Conservation (phyloP, 2,329 filamentous ascomycete genomes). For the Ustulina deusta region DNA sequence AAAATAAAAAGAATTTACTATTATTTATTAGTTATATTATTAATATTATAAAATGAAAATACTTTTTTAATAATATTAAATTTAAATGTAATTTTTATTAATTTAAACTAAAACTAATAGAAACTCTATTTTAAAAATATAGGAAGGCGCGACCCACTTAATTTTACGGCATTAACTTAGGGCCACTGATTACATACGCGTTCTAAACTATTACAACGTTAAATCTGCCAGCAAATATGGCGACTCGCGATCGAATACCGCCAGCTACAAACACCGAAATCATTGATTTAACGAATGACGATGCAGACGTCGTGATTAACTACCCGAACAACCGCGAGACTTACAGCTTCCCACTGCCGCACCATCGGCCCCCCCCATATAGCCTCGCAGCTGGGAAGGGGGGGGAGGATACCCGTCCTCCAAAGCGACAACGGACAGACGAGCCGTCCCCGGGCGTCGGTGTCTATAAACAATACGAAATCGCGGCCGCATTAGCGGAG, state of each 20-base stretch:
- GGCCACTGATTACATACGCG: not conserved
- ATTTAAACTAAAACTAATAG: slow-evolving; percentile 13
- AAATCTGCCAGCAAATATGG: slow-evolving; percentile 15
- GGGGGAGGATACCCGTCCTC: not conserved
- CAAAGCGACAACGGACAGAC: slow-evolving; percentile 29
- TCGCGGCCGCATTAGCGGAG: slow-evolving; percentile 34
- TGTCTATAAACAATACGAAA: not conserved
- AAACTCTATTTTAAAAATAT: not conserved
- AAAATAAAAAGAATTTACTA: too few relatives aligned
- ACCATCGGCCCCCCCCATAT: too few relatives aligned
- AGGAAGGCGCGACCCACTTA: not conserved
- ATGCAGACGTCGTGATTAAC: too few relatives aligned
- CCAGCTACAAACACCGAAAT: not conserved
- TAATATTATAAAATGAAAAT: not conserved
- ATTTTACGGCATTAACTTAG: not conserved
- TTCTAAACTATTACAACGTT: slow-evolving; percentile 7
- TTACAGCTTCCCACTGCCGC: too few relatives aligned
- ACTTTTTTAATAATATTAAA: slow-evolving; percentile 7
- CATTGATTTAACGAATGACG: slow-evolving; percentile 41
- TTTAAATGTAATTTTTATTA: slow-evolving; percentile 24
- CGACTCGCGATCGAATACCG: not conserved
- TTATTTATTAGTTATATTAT: not conserved
- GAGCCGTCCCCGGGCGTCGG: slow-evolving; percentile 5
- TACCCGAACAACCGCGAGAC: too few relatives aligned
- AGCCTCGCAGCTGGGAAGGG: too few relatives aligned